phyloP scores from a whole-genome alignment of 192 early-diverging fungal species.

The Backusella macrospora region DNA sequence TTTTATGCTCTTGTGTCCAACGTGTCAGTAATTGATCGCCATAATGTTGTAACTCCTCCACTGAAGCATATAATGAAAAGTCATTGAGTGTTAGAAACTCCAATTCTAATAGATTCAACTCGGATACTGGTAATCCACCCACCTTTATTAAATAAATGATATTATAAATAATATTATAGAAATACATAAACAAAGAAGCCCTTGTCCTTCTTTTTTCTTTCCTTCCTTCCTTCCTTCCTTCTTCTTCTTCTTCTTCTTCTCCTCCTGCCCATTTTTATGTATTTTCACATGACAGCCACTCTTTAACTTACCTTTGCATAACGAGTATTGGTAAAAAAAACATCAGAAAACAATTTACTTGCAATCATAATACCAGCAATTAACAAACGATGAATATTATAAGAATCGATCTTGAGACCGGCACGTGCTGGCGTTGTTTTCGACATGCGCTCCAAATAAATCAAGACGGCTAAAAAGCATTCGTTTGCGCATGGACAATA shows the following conservation, averaged over 20 bases:
- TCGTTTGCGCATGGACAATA: slow-evolving; percentile 94
- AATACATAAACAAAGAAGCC: neutral
- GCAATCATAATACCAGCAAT: slow-evolving; percentile 90
- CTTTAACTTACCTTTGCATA: slow-evolving; percentile 68
- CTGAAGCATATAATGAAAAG: slow-evolving; percentile 75
- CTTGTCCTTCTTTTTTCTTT: too few relatives aligned
- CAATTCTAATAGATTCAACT: slow-evolving; percentile 87
- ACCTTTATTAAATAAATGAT: slow-evolving; percentile 45
- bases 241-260: slow-evolving; percentile 56
- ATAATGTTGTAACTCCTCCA: slow-evolving; percentile 78
- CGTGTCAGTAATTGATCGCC: slow-evolving; percentile 71
- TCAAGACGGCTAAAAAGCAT: slow-evolving; percentile 83
- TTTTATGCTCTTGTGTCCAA: slow-evolving; percentile 43
- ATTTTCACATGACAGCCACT: neutral
- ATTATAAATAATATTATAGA: neutral
- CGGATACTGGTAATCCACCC: slow-evolving; percentile 83
- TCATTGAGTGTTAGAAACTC: slow-evolving; percentile 82
- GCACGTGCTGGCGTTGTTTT: slow-evolving; percentile 57
- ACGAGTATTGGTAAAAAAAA: slow-evolving; percentile 93
- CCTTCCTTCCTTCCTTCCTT: too few relatives aligned
- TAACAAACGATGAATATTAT: slow-evolving; percentile 89
- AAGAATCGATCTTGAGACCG: slow-evolving; percentile 80
- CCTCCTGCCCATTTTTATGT: neutral
- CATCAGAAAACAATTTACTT: slow-evolving; percentile 89
- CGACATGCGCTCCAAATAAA: slow-evolving; percentile 90